Percentiles rank a stretch among this genome's conserved stretches.
Conservation (phyloP, 2,329 filamentous ascomycete species). For the Orbilia javanica region DNA sequence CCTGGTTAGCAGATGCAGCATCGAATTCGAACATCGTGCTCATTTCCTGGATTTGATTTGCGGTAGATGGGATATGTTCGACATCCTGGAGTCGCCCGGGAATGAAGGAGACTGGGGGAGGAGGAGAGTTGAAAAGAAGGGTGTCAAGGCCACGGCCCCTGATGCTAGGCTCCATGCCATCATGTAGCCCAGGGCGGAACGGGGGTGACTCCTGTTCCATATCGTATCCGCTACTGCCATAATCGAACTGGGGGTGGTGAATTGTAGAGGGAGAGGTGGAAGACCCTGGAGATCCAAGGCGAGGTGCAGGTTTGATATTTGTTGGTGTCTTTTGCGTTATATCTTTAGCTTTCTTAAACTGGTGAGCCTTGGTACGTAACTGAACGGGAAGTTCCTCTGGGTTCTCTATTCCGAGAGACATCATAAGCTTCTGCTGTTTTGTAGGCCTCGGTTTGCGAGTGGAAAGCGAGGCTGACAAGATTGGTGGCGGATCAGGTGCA, state of each 20-base stretch:
- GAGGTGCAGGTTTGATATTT: constrained; percentile 64
- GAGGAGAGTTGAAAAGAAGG: constrained; percentile 45
- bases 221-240: constrained; percentile 55
- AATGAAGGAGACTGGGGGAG: constrained; percentile 39
- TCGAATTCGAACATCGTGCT: constrained; percentile 56
- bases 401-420: constrained; percentile 86
- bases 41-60: constrained; percentile 53
- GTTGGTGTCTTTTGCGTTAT: constrained; percentile 62
- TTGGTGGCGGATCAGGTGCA: constrained; percentile 84
- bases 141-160: constrained; percentile 37
- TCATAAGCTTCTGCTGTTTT: constrained; percentile 95
- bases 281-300: constrained; percentile 64
- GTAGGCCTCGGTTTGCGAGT: constrained; percentile 96
- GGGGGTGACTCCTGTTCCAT: constrained; percentile 49
- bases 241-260: constrained; percentile 61
- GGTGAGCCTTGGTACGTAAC: constrained; percentile 81
- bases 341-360: constrained; percentile 75
- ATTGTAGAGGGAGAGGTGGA: constrained; percentile 63
- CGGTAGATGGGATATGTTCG: constrained; percentile 44
- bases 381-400: constrained; percentile 89
- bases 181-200: constrained; percentile 25
- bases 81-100: constrained; percentile 25
- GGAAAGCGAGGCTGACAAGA: constrained; percentile 86
- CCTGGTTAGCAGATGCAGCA: constrained; percentile 47
- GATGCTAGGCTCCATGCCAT: constrained; percentile 33